A percentile compares a stretch with the other conserved stretches of the same genome.
These are phyloP conservation scores for Chondrus crispus DNA, from an alignment of 23 red algal species.

Conservation along the genomic window DNA sequence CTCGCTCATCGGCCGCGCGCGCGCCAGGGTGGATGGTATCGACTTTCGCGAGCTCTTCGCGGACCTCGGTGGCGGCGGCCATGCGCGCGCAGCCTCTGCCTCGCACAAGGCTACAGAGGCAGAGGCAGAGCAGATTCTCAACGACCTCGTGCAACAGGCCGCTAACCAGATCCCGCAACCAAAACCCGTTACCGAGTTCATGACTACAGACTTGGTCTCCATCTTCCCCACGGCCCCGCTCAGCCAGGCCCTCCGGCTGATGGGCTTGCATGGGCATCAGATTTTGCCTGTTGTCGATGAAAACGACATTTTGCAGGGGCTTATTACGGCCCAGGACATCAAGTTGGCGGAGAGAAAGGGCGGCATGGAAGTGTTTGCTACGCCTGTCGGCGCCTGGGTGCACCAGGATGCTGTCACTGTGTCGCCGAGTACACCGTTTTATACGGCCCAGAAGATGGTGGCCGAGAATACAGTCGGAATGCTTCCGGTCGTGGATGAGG, in stretches of 20 bases:
- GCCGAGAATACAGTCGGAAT: constrained; percentile 45
- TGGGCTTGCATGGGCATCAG: constrained; percentile 40
- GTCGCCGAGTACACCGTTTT: constrained; percentile 44
- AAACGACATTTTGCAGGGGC: neutral
- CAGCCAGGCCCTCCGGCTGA: constrained; percentile 2
- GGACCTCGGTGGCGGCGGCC: constrained; percentile 63
- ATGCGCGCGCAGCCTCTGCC: constrained; percentile 64
- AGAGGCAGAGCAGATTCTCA: neutral
- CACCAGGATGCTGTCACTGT: constrained; percentile 47
- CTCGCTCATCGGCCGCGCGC: constrained; percentile 67
- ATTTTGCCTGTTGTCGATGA: constrained; percentile 54
- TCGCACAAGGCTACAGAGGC: constrained; percentile 42
- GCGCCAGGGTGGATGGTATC: constrained; percentile 62
- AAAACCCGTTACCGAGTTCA: constrained; percentile 42
- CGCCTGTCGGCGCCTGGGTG: constrained; percentile 61
- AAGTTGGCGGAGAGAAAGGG: constrained; percentile 13
- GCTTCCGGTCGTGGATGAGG: constrained; percentile 49
- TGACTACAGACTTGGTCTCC: constrained; percentile 51
- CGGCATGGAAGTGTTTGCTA: neutral
- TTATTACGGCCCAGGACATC: constrained; percentile 57
- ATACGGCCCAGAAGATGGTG: constrained; percentile 50
- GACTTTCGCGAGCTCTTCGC: constrained; percentile 30
- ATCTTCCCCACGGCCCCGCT: constrained; percentile 18
- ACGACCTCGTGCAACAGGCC: constrained; percentile 22
- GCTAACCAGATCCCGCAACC: constrained; percentile 32